A percentile compares a stretch with the other conserved stretches of the same genome.
These are phyloP conservation scores for Hymenoscyphus infarciens DNA, from an alignment of 2,329 filamentous ascomycete species.

Conservation along the genomic window DNA sequence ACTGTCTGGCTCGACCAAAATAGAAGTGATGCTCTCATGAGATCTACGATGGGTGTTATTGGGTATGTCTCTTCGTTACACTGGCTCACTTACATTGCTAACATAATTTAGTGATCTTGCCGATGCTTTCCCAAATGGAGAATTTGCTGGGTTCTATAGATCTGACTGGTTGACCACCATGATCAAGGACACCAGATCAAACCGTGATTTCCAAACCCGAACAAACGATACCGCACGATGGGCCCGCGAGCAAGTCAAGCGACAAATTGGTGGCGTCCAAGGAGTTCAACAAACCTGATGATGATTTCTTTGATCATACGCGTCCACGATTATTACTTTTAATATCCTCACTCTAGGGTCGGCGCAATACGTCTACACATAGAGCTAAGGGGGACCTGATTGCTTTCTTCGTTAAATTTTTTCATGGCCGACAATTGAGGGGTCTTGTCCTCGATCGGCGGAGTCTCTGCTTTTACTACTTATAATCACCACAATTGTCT, in stretches of 20 bases:
- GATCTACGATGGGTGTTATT: slow-evolving; percentile 95
- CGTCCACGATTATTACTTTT: slow-evolving; percentile 27
- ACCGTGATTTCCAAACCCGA: slow-evolving; percentile 78
- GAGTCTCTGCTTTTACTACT: slow-evolving; percentile 26
- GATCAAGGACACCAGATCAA: slow-evolving; percentile 87
- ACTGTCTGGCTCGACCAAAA: slow-evolving; percentile 77
- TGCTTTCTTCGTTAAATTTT: slow-evolving; percentile 23
- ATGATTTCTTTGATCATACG: slow-evolving; percentile 11
- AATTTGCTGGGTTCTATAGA: slow-evolving; percentile 80
- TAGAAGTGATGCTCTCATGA: slow-evolving; percentile 86
- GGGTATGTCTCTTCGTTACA: slow-evolving; percentile 57
- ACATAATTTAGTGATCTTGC: slow-evolving; percentile 70
- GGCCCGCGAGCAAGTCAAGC: slow-evolving; percentile 96
- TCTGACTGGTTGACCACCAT: slow-evolving; percentile 85
- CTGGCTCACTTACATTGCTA: slow-evolving; percentile 10
- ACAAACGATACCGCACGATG: slow-evolving; percentile 95
- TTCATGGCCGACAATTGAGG: slow-evolving; percentile 32
- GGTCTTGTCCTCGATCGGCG: slow-evolving; percentile 37
- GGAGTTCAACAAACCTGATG: slow-evolving; percentile 35
- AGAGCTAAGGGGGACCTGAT: slow-evolving; percentile 24
- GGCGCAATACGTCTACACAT: slow-evolving; percentile 26
- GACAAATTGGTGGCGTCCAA: slow-evolving; percentile 61
- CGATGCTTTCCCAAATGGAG: slow-evolving; percentile 87
- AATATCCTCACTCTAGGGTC: slow-evolving; percentile 25
- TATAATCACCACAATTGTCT: slow-evolving; percentile 21